Base-by-base conservation (phyloP, 2,329 filamentous ascomycete genomes). In the Fusarium protoensiforme region DNA sequence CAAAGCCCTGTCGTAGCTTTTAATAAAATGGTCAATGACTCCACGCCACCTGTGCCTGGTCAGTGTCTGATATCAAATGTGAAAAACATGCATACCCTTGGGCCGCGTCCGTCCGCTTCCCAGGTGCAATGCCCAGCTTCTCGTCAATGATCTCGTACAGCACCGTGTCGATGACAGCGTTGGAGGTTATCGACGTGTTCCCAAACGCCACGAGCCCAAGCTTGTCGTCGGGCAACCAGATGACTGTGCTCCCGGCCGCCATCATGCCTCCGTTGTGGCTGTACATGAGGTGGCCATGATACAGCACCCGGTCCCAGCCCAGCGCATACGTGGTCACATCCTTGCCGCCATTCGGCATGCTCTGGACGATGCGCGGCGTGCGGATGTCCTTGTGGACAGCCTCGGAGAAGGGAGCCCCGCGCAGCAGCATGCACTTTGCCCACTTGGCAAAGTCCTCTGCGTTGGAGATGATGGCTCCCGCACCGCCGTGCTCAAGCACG, bases 391-490 rank as follows among this genome's bases (percentile, higher is more conserved):
- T 20, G 58, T 81, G 80, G 2, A 73, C 74, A 0, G 38, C 68
- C 8, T 68, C 38, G 2, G 78, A 78, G 13, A 82, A 73, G 9
- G 78, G 78, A 5, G 46, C 58, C 0, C 66, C 43, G 54, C 77
- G 41, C 13, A 82, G 75, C 27, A 90, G 78, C 27, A 89, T 79
- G 22, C 84, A 86, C 29, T 81, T 79, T 4, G 89, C 72, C 88
- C 88, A 91, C 72, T 84, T 85, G 2, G 82, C 77, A 74, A 88
- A 89, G 78, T 90, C 88, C 9, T 81, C 61, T 2, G 86, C 86
- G 54, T 83, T 87, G 24, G 84, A 86, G 24, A 89, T 78, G 51
- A 84, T 77, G 13, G 78, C 80, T 1, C 84, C 85, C 1, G 85
- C 84, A 14, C 84, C 85, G 68, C 81, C 81, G 29, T 80, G 69